These are phyloP conservation scores for Coemansia pectinata DNA, from an alignment of 192 early-diverging fungal genomes.

Conservation along the genomic window DNA sequence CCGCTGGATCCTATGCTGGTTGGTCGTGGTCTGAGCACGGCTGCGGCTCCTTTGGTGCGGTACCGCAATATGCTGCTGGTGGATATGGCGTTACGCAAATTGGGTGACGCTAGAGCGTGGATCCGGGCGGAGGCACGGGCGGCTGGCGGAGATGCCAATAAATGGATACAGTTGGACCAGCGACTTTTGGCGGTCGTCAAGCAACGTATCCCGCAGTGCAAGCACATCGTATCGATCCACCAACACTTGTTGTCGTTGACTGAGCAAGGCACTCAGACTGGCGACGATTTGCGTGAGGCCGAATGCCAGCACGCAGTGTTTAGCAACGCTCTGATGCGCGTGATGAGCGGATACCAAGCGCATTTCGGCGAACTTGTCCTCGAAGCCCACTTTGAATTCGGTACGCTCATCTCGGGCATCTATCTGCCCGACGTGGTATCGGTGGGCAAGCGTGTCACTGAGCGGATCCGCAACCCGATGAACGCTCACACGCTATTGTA, in stretches of 20 bases:
- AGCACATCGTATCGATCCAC: conserved; percentile 24
- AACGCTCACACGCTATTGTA: conserved; percentile 33
- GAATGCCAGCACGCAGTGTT: conserved; percentile 27
- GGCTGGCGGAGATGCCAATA: not conserved
- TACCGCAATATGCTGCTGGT: conserved; percentile 46
- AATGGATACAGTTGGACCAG: conserved; percentile 31
- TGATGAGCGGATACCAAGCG: conserved; percentile 41
- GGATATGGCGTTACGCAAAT: conserved; percentile 41
- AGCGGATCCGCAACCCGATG: conserved; percentile 17
- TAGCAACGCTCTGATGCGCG: conserved; percentile 37
- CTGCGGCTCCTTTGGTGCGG: conserved; percentile 25
- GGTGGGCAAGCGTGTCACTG: not conserved
- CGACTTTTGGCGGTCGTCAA: conserved; percentile 29
- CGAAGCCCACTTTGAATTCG: conserved; percentile 44
- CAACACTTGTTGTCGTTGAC: conserved; percentile 11
- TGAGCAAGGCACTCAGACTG: not conserved
- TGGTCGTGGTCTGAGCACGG: conserved; percentile 35
- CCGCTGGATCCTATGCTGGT: conserved; percentile 21
- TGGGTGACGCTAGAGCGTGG: conserved; percentile 25
- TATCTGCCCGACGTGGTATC: conserved; percentile 10
- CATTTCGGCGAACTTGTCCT: conserved; percentile 37
- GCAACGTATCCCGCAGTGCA: conserved; percentile 49
- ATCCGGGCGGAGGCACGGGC: conserved; percentile 17
- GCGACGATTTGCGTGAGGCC: conserved; percentile 9
- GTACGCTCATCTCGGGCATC: conserved; percentile 28